Percentiles rank a stretch among this genome's conserved stretches.
Conservation (phyloP, 2,329 filamentous ascomycete genomes). For the Lomentospora prolificans region DNA sequence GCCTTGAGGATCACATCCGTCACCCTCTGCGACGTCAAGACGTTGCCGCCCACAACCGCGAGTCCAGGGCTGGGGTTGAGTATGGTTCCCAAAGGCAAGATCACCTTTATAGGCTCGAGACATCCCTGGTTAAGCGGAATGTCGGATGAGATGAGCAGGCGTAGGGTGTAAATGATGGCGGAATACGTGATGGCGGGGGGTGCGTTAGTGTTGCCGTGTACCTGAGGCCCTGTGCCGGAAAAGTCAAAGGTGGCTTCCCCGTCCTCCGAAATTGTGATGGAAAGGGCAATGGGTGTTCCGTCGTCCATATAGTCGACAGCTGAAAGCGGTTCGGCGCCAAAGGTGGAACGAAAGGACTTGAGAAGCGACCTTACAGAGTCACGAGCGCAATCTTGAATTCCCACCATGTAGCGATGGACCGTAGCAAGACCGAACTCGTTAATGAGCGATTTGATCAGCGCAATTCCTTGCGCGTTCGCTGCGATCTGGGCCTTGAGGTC, state of each 20-base stretch:
- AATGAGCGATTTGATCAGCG: slow-evolving; percentile 62
- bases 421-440: slow-evolving; percentile 64
- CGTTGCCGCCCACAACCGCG: slow-evolving; percentile 16
- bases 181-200: slow-evolving; percentile 27
- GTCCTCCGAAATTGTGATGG: slow-evolving; percentile 19
- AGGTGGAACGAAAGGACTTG: slow-evolving; percentile 18
- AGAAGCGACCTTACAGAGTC: slow-evolving; percentile 12
- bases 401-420: slow-evolving; percentile 29
- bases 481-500: slow-evolving; percentile 82
- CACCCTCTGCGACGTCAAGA: slow-evolving; percentile 16
- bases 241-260: slow-evolving; percentile 28
- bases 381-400: slow-evolving; percentile 12
- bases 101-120: slow-evolving; percentile 63
- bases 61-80: slow-evolving; percentile 17
- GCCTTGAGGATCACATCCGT: slow-evolving; percentile 61
- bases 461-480: slow-evolving; percentile 77
- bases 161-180: slow-evolving; percentile 78
- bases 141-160: slow-evolving; percentile 69
- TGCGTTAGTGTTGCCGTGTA: slow-evolving; percentile 25
- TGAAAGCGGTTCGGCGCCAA: neutral
- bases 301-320: slow-evolving; percentile 22
- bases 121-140: slow-evolving; percentile 85
- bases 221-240: slow-evolving; percentile 23
- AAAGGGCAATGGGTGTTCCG: slow-evolving; percentile 24
- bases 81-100: slow-evolving; percentile 58